phyloP scores from a whole-genome alignment of 176 grass and related monocot genomes.

The Rhipidocladum racemiflorum region DNA sequence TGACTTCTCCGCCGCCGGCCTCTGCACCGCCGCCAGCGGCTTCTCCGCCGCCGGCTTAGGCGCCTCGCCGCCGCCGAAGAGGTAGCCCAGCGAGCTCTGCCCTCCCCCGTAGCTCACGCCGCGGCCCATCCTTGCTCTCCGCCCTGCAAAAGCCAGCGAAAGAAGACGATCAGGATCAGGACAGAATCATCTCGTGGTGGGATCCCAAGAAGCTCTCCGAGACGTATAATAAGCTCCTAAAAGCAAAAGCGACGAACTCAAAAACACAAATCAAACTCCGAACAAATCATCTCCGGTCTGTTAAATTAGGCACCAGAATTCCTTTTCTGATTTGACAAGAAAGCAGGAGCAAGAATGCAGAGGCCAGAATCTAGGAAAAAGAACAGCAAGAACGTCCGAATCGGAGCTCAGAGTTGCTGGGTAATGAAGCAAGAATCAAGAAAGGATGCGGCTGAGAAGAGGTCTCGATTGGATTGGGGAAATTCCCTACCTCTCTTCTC shows the following conservation, averaged over 20 bases:
- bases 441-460: not conserved
- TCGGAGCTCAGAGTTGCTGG: not conserved
- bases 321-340: not conserved
- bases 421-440: not conserved
- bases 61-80: slow-evolving; percentile 48
- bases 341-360: not conserved
- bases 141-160: not conserved
- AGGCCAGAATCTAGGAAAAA: not conserved
- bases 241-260: not conserved
- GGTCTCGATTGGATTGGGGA: not conserved
- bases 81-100: slow-evolving; percentile 66
- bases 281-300: not conserved
- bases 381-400: not conserved
- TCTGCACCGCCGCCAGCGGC: not conserved
- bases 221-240: too few relatives aligned
- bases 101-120: slow-evolving; percentile 60
- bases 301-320: not conserved
- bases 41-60: slow-evolving; percentile 13
- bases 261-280: not conserved
- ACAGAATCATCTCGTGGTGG: not conserved
- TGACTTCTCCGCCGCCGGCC: not conserved
- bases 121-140: slow-evolving; percentile 35
- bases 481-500: not conserved
- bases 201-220: not conserved
- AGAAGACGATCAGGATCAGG: not conserved